Evolutionary conservation across 345 rosid genomes (phyloP).

Genomic region (Aquilaria malaccensis): DNA sequence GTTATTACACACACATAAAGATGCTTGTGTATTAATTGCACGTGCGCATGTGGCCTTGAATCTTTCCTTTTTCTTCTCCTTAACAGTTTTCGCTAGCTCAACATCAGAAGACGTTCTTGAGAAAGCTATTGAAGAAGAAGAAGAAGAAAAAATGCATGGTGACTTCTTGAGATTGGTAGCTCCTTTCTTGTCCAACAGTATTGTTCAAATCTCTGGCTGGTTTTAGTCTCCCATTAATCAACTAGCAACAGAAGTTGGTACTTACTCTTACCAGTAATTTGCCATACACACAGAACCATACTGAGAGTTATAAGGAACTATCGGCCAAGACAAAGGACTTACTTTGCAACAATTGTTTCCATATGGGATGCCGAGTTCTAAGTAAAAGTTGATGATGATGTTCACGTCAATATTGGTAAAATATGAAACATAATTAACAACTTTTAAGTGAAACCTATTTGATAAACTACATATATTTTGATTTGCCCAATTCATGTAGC

Average conservation of each 20-base stretch:
- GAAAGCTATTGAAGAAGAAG: slow-evolving; percentile 78
- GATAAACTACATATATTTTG: background rate
- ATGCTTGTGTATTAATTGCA: background rate
- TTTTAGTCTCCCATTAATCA: slow-evolving; percentile 5
- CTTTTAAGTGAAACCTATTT: background rate
- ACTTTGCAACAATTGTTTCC: slow-evolving; percentile 82
- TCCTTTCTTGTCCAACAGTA: background rate
- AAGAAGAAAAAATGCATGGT: slow-evolving; percentile 89
- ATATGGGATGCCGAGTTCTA: slow-evolving; percentile 97
- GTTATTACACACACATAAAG: slow-evolving; percentile 71
- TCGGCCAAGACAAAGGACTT: slow-evolving; percentile 90
- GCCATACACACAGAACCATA: slow-evolving; percentile 62
- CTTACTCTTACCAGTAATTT: background rate
- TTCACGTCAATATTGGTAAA: slow-evolving; percentile 92
- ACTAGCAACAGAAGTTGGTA: background rate
- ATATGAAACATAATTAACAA: background rate
- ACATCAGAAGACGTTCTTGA: slow-evolving; percentile 91
- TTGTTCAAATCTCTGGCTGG: background rate
- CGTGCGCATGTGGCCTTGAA: background rate
- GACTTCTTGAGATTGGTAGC: slow-evolving; percentile 83
- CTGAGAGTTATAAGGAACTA: slow-evolving; percentile 95
- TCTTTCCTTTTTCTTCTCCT: background rate
- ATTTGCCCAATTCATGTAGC: slow-evolving; percentile 39
- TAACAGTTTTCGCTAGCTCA: slow-evolving; percentile 36
- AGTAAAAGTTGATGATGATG: slow-evolving; percentile 97